phyloP scores from a whole-genome alignment of 495 filamentous ascomycete species.

The Umbilicaria muhlenbergii region DNA sequence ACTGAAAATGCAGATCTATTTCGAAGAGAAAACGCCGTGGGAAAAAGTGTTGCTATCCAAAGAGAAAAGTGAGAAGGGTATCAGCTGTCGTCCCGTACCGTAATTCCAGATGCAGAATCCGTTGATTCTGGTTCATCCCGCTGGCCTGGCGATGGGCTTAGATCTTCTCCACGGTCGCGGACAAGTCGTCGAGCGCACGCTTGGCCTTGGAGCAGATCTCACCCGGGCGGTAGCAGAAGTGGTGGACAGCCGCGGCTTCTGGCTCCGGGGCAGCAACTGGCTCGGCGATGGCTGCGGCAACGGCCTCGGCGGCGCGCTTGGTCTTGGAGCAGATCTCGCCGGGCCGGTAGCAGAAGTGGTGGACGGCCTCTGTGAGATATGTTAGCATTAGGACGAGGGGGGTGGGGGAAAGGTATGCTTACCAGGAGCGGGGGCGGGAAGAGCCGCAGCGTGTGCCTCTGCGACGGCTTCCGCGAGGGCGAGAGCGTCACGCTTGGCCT shows the following conservation, averaged over 20 bases:
- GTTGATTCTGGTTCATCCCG: no score
- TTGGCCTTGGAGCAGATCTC: conserved; percentile 12
- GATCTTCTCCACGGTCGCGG: no score
- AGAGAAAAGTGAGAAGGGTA: no score
- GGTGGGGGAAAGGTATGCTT: conserved; percentile 4
- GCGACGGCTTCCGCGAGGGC: conserved; percentile 18
- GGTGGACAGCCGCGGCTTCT: conserved; percentile 2
- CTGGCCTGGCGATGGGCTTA: no score
- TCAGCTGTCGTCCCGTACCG: no score
- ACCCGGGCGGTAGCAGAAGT: conserved; percentile 8
- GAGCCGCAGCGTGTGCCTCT: conserved; percentile 22
- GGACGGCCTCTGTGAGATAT: background rate
- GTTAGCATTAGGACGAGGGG: conserved; percentile 4
- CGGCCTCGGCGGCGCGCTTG: conserved; percentile 30
- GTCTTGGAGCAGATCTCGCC: conserved; percentile 29
- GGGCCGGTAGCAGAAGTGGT: conserved; percentile 16
- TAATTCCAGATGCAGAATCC: no score
- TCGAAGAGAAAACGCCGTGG: no score
- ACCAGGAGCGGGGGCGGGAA: conserved; percentile 3
- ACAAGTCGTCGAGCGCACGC: conserved; percentile 1
- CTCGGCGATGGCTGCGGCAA: conserved; percentile 15
- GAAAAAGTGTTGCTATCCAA: no score
- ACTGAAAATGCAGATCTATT: no score
- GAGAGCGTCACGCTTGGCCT: conserved; percentile 31
- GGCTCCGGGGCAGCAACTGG: conserved; percentile 21